These are phyloP conservation scores for Apiospora kogelbergensis DNA, from an alignment of 2,329 filamentous ascomycete genomes.

Conservation along the genomic window DNA sequence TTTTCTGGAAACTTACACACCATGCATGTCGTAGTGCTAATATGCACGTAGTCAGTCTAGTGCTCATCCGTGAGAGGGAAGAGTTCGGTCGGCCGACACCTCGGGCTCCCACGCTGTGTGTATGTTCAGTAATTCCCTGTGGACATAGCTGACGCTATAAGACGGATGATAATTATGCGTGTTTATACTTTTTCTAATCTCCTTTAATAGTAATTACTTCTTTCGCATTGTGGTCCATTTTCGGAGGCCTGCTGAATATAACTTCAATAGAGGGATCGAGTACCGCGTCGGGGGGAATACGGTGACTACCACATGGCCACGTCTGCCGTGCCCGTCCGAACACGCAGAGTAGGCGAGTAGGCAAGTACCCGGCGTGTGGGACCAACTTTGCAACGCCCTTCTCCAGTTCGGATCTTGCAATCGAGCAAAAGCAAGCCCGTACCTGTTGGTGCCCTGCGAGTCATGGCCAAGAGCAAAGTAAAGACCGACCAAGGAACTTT, in stretches of 20 bases:
- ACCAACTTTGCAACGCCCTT: neutral
- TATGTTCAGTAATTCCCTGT: neutral
- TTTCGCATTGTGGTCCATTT: neutral
- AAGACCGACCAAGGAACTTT: neutral
- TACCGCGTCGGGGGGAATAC: neutral
- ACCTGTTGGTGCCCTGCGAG: neutral
- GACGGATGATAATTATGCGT: neutral
- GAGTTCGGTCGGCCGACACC: neutral
- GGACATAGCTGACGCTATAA: neutral
- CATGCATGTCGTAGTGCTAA: neutral
- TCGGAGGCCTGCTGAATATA: neutral
- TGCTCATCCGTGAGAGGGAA: neutral
- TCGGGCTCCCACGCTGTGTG: neutral
- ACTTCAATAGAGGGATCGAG: neutral
- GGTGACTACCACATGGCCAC: neutral
- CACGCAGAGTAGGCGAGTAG: neutral
- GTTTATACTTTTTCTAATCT: no score
- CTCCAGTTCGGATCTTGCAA: neutral
- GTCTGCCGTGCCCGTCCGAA: neutral
- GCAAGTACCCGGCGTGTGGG: neutral
- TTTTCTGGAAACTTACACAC: neutral
- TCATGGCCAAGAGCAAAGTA: neutral
- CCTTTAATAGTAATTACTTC: neutral
- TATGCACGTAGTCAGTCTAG: neutral
- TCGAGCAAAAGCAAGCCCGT: neutral